These are phyloP conservation scores for Penicillium goetzii DNA, from an alignment of 495 filamentous ascomycete genomes.

Conservation along the genomic window DNA sequence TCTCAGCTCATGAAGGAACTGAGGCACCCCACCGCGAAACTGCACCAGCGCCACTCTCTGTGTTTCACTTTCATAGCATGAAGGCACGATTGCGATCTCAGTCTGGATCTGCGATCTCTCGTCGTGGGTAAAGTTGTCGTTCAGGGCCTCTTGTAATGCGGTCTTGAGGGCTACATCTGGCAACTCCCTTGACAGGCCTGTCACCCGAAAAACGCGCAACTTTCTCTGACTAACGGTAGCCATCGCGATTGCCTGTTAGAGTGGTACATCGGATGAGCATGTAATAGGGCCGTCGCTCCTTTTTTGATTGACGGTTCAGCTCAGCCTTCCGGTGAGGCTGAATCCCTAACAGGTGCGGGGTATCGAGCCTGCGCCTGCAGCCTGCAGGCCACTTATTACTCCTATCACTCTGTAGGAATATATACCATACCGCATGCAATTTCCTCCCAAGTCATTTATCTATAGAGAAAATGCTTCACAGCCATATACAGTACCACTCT, in stretches of 20 bases:
- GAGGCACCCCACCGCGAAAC: conserved; percentile 21
- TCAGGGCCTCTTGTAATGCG: conserved; percentile 16
- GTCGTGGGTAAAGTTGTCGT: conserved; percentile 17
- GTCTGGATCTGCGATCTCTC: conserved; percentile 18
- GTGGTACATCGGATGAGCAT: conserved; percentile 8
- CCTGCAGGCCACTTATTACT: conserved; percentile 2
- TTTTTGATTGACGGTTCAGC: conserved; percentile 13
- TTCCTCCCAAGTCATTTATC: not conserved
- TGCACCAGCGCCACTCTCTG: conserved; percentile 20
- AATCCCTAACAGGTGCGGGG: conserved; percentile 23
- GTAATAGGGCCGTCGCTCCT: conserved; percentile 1
- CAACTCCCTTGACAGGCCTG: conserved; percentile 15
- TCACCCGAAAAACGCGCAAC: conserved; percentile 22
- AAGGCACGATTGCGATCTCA: conserved; percentile 22
- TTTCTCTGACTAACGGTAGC: conserved; percentile 16
- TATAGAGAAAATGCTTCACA: not conserved
- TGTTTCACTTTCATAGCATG: conserved; percentile 20
- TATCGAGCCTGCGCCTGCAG: conserved; percentile 14
- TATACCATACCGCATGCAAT: not conserved
- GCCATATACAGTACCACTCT: not conserved
- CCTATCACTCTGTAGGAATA: conserved; percentile 4
- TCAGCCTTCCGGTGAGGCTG: conserved; percentile 21
- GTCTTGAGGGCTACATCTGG: conserved; percentile 17
- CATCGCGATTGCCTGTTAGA: conserved; percentile 12
- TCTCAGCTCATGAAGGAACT: conserved; percentile 18